phyloP scores from a whole-genome alignment of 1,284 basidiomycete species.

The Rhodotorula sp. region DNA sequence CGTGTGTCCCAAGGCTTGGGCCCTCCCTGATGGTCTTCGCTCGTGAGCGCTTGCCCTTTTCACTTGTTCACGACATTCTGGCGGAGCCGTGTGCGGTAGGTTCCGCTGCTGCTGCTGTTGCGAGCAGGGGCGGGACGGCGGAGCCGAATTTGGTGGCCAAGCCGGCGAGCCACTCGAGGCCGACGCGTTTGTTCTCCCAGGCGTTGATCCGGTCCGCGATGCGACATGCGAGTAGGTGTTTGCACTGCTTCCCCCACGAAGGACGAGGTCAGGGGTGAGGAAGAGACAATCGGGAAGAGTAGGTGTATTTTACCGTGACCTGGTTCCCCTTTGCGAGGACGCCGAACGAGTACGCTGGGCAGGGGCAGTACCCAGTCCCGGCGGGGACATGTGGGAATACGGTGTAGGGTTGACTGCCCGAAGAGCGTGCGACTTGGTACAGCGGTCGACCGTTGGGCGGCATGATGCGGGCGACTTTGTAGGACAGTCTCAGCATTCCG shows the following conservation, averaged over 20 bases:
- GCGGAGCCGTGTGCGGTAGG: background rate
- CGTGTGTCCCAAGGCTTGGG: no score
- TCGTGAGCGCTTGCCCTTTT: background rate
- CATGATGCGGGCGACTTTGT: slow-evolving; percentile 16
- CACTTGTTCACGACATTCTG: background rate
- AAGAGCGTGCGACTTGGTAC: slow-evolving; percentile 31
- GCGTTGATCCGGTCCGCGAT: slow-evolving; percentile 7
- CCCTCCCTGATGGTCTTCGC: no score
- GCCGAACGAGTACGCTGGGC: slow-evolving; percentile 21
- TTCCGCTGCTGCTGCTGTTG: background rate
- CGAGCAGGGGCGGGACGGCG: slow-evolving; percentile 4
- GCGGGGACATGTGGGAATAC: background rate
- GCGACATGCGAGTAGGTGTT: slow-evolving; percentile 35
- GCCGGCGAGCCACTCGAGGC: slow-evolving; percentile 26
- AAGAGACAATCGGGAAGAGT: background rate
- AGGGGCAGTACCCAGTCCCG: slow-evolving; percentile 30
- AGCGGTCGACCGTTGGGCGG: slow-evolving; percentile 15
- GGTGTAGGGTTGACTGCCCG: slow-evolving; percentile 9
- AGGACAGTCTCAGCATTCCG: background rate
- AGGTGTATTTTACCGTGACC: slow-evolving; percentile 11
- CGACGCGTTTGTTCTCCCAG: slow-evolving; percentile 22
- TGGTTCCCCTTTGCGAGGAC: slow-evolving; percentile 5
- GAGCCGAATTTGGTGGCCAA: slow-evolving; percentile 18
- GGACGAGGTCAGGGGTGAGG: background rate
- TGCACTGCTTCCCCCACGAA: slow-evolving; percentile 20